These are phyloP conservation scores for Yamadazyma membranifaciens DNA, from an alignment of 1,139 yeast genomes.

Conservation along the genomic window DNA sequence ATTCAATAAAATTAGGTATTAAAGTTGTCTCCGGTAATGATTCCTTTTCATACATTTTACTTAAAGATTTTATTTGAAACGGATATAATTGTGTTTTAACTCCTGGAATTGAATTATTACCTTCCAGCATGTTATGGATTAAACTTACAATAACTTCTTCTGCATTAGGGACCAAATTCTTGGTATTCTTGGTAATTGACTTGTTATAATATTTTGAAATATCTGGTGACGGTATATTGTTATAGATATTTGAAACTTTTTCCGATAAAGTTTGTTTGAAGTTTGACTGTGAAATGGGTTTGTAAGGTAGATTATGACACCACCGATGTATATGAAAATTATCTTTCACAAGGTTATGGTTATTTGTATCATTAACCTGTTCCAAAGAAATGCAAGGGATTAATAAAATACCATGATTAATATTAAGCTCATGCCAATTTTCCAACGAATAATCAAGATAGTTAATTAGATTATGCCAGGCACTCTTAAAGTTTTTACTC, in stretches of 20 bases:
- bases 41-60: constrained; percentile 59
- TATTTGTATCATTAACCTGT: background rate
- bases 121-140: constrained; percentile 17
- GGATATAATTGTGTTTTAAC: constrained; percentile 50
- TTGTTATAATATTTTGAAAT: constrained; percentile 18
- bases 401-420: constrained; percentile 8
- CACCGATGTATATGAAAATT: constrained; percentile 36
- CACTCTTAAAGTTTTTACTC: constrained; percentile 25
- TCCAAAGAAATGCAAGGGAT: constrained; percentile 8
- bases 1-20: constrained; percentile 43
- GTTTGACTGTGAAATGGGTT: background rate
- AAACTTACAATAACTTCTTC: constrained; percentile 19
- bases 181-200: constrained; percentile 2
- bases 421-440: constrained; percentile 12
- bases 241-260: constrained; percentile 34
- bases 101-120: constrained; percentile 37
- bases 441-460: constrained; percentile 32
- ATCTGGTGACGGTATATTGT: constrained; percentile 40
- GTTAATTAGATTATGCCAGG: constrained; percentile 28
- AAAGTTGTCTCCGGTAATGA: constrained; percentile 27
- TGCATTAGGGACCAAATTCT: constrained; percentile 16
- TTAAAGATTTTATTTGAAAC: constrained; percentile 57
- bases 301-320: constrained; percentile 14
- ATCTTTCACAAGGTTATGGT: background rate
- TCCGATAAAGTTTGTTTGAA: constrained; percentile 15